A percentile compares a stretch with the other conserved stretches of the same genome.
Conservation (phyloP, 2,329 filamentous ascomycete species). For the Pestalotiopsis sp. region DNA sequence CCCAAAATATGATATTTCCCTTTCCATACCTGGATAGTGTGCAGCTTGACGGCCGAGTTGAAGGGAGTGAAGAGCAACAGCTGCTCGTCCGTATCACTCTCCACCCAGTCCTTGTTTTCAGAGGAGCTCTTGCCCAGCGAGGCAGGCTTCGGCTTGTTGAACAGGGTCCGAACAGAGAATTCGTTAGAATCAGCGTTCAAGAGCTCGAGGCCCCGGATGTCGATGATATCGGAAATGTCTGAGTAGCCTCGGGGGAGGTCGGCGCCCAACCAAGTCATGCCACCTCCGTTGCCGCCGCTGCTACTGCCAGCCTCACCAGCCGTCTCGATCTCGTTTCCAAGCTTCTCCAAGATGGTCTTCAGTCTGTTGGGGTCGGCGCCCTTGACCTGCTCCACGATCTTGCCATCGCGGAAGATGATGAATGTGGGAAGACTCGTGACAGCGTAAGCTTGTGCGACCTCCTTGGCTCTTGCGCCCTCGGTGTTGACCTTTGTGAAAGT, state of each 20-base stretch:
- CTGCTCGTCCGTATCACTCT: constrained; percentile 97
- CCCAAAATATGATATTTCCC: neutral
- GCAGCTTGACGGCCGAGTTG: constrained; percentile 83
- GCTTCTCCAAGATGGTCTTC: constrained; percentile 69
- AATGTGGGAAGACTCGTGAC: constrained; percentile 88
- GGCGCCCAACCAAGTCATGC: constrained; percentile 71
- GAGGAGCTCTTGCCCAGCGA: constrained; percentile 88
- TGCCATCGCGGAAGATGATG: constrained; percentile 78
- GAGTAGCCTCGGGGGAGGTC: constrained; percentile 77
- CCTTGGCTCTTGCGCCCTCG: constrained; percentile 65
- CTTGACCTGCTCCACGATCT: constrained; percentile 67
- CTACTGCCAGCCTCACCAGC: constrained; percentile 48
- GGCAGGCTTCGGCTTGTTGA: constrained; percentile 64
- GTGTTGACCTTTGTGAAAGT: constrained; percentile 89
- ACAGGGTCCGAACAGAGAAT: constrained; percentile 71
- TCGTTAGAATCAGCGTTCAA: constrained; percentile 79
- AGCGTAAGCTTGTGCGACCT: constrained; percentile 73
- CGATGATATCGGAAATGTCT: constrained; percentile 82
- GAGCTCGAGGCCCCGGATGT: constrained; percentile 79
- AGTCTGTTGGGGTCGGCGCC: constrained; percentile 76
- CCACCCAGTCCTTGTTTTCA: constrained; percentile 84
- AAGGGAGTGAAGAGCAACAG: constrained; percentile 92
- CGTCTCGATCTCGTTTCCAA: constrained; percentile 67
- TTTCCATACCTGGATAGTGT: constrained; percentile 68
- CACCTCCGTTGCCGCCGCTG: constrained; percentile 38